A percentile compares a stretch with the other conserved stretches of the same genome.
These are phyloP conservation scores for Thalassiosira mediterranea DNA, from an alignment of 352 stramenopile species.

Conservation along the genomic window DNA sequence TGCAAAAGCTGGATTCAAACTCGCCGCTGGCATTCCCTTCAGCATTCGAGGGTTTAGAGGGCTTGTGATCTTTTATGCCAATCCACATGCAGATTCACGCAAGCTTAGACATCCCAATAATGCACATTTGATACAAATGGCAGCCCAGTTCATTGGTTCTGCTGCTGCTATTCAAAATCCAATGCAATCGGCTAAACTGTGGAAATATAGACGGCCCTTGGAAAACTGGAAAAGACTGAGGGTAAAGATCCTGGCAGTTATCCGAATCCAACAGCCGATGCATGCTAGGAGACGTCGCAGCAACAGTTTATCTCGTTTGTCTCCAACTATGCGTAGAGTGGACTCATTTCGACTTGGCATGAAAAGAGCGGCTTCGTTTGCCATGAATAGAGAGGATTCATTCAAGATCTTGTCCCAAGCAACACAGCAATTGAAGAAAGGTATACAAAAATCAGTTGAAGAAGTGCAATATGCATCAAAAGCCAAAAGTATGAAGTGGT, in stretches of 20 bases:
- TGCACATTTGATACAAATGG: not conserved
- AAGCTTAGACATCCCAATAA: not conserved
- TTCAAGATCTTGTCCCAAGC: slow-evolving; percentile 2
- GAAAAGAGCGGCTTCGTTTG: slow-evolving; percentile 3
- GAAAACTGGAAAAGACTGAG: slow-evolving; percentile 9
- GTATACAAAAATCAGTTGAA: not conserved
- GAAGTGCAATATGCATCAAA: slow-evolving; percentile 4
- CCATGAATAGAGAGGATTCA: slow-evolving; percentile 13
- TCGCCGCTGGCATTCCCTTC: slow-evolving; percentile 13
- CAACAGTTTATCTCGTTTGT: slow-evolving; percentile 1
- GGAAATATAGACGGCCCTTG: not conserved
- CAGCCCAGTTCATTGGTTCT: slow-evolving; percentile 12
- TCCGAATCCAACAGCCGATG: slow-evolving; percentile 5
- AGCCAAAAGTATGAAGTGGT: slow-evolving; percentile 11
- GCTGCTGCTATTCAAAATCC: not conserved
- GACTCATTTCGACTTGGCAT: slow-evolving; percentile 3
- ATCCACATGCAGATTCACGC: slow-evolving; percentile 1
- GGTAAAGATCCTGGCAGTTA: slow-evolving; percentile 12
- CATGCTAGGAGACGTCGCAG: slow-evolving; percentile 1
- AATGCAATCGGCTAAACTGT: slow-evolving; percentile 4
- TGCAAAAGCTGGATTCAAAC: slow-evolving; percentile 5
- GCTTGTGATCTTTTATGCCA: slow-evolving; percentile 16
- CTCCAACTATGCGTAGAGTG: slow-evolving; percentile 1
- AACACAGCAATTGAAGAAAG: slow-evolving; percentile 5
- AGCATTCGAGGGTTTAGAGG: slow-evolving; percentile 12